Percentiles rank a stretch among this genome's conserved stretches.
Conservation (phyloP, 306 rosid species). For the Cicer pinnatifidum region DNA sequence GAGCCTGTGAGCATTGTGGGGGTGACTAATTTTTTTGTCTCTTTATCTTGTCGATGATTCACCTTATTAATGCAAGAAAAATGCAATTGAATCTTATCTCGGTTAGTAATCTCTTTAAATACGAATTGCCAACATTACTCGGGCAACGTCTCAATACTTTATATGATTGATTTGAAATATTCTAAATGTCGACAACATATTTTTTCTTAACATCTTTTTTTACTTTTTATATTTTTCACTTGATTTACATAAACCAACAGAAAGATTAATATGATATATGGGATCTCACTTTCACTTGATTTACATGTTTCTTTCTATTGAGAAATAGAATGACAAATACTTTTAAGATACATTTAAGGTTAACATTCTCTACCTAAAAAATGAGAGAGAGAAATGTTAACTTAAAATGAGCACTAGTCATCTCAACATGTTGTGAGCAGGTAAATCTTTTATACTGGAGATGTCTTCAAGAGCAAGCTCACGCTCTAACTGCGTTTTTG, state of each 20-base stretch:
- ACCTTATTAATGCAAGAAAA: no score
- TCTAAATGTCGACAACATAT: not conserved
- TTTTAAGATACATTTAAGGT: constrained; percentile 37
- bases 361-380: constrained; percentile 9
- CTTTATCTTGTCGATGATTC: no score
- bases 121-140: not conserved
- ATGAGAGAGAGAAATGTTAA: constrained; percentile 1
- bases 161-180: not conserved
- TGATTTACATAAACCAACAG: constrained; percentile 24
- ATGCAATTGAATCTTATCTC: no score
- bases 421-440: constrained; percentile 80
- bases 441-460: constrained; percentile 71
- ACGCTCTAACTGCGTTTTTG: constrained; percentile 84
- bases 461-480: constrained; percentile 93
- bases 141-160: not conserved
- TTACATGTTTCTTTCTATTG: constrained; percentile 21
- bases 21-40: no score
- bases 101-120: no score
- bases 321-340: constrained; percentile 30
- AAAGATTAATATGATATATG: constrained; percentile 26
- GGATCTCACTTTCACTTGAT: constrained; percentile 29
- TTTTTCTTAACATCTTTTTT: constrained; percentile 31
- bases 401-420: constrained; percentile 42
- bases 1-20: no score
- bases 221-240: constrained; percentile 6